phyloP scores from a whole-genome alignment of 2,329 filamentous ascomycete genomes.

The Fusarium chlamydosporum region DNA sequence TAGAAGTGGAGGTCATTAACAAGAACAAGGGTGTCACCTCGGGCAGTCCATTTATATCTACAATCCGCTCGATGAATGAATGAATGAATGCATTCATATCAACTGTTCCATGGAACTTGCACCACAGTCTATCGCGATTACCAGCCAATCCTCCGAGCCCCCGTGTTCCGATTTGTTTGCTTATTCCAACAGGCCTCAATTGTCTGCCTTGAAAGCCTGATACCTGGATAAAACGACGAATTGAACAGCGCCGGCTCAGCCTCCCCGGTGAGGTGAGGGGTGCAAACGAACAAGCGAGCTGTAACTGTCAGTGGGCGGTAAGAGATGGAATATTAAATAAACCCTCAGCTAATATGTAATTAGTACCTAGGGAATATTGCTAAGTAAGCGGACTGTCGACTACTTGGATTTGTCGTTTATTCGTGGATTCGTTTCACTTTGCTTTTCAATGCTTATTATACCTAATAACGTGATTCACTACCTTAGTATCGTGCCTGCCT shows the following conservation, averaged over 20 bases:
- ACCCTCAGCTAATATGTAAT: constrained; percentile 16
- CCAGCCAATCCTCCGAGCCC: constrained; percentile 29
- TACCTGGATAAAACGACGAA: constrained; percentile 34
- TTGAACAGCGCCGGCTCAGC: constrained; percentile 40
- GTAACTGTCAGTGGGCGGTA: constrained; percentile 36
- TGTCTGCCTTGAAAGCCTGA: constrained; percentile 31
- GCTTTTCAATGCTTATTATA: background rate
- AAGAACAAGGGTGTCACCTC: background rate
- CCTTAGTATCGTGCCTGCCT: background rate
- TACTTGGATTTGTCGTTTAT: constrained; percentile 2
- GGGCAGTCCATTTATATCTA: background rate
- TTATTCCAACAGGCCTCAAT: constrained; percentile 32
- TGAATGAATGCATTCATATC: background rate
- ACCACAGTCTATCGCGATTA: background rate
- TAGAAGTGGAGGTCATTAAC: constrained; percentile 11
- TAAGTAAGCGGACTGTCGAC: constrained; percentile 17
- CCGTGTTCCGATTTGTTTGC: constrained; percentile 34
- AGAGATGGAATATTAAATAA: constrained; percentile 19
- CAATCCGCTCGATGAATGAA: background rate
- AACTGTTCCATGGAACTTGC: constrained; percentile 6
- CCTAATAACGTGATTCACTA: background rate
- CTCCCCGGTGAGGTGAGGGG: constrained; percentile 39
- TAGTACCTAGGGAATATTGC: background rate
- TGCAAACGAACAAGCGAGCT: constrained; percentile 35
- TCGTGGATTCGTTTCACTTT: constrained; percentile 9